phyloP scores from a whole-genome alignment of 2,329 filamentous ascomycete species.

The Cercospora sojina region DNA sequence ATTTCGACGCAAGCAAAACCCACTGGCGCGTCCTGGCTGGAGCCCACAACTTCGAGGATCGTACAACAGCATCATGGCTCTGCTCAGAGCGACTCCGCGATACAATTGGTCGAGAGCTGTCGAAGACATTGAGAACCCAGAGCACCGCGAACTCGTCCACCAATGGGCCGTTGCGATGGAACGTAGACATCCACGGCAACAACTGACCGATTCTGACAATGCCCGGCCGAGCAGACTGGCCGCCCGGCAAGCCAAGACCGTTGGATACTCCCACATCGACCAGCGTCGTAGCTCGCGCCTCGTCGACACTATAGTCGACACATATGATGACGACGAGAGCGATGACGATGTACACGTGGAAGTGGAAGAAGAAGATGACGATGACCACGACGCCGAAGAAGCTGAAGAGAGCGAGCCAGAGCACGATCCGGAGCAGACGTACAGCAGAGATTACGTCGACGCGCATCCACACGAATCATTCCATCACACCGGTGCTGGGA shows the following conservation, averaged over 20 bases:
- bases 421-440: conserved; percentile 28
- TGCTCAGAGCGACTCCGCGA: conserved; percentile 23
- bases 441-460: conserved; percentile 29
- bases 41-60: conserved; percentile 21
- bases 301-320: conserved; percentile 19
- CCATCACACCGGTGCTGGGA: conserved; percentile 33
- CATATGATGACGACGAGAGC: conserved; percentile 21
- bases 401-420: conserved; percentile 9
- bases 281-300: conserved; percentile 27
- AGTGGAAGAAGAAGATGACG: conserved; percentile 12
- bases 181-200: conserved; percentile 15
- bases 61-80: conserved; percentile 19
- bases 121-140: conserved; percentile 13
- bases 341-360: conserved; percentile 15
- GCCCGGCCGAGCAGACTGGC: background rate
- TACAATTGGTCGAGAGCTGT: conserved; percentile 14
- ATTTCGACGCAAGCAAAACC: conserved; percentile 20
- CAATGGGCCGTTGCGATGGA: conserved; percentile 24
- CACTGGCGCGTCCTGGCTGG: conserved; percentile 23
- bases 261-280: conserved; percentile 15
- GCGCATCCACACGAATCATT: conserved; percentile 33
- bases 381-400: conserved; percentile 15
- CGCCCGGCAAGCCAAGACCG: conserved; percentile 24
- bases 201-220: background rate
- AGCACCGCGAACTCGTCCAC: conserved; percentile 17